phyloP scores from a whole-genome alignment of 1,284 basidiomycete species.

The Cryptococcus amylolentus region DNA sequence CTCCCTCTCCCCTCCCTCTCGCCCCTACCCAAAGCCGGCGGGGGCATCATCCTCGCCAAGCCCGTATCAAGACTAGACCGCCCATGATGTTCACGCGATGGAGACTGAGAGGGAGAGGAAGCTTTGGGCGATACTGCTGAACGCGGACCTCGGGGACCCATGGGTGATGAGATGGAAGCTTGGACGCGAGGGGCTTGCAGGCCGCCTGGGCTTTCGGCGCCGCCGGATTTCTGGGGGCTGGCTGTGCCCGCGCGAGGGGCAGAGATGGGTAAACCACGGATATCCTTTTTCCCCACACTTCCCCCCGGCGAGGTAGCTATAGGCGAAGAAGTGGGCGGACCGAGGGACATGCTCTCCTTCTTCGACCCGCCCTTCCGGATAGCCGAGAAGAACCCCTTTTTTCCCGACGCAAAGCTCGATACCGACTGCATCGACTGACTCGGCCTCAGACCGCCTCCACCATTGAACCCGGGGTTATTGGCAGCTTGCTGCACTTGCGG shows the following conservation, averaged over 20 bases:
- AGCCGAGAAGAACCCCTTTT: conserved; percentile 34
- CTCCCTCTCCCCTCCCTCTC: background rate
- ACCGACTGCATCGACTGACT: conserved; percentile 17
- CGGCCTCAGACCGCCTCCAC: conserved; percentile 15
- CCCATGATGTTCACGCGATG: conserved; percentile 22
- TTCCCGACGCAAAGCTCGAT: conserved; percentile 14
- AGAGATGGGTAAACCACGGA: conserved; percentile 36
- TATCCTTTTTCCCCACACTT: conserved; percentile 29
- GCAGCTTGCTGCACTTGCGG: conserved; percentile 54
- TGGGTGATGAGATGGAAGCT: conserved; percentile 22
- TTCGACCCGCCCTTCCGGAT: conserved; percentile 29
- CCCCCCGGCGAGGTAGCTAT: background rate
- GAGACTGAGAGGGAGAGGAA: conserved; percentile 24
- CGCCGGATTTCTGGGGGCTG: conserved; percentile 8
- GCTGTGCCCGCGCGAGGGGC: conserved; percentile 9
- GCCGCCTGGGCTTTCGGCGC: background rate
- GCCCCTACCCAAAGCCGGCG: background rate
- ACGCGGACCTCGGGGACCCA: conserved; percentile 31
- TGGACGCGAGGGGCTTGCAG: conserved; percentile 12
- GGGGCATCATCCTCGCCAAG: conserved; percentile 13
- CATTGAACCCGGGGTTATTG: conserved; percentile 3
- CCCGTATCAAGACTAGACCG: conserved; percentile 31
- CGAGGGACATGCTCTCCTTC: conserved; percentile 30
- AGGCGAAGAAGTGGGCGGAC: conserved; percentile 15
- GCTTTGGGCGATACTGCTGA: conserved; percentile 21